A percentile compares a stretch with the other conserved stretches of the same genome.
phyloP scores from a whole-genome alignment of 2,329 filamentous ascomycete genomes.

The Ilyonectria sp. region DNA sequence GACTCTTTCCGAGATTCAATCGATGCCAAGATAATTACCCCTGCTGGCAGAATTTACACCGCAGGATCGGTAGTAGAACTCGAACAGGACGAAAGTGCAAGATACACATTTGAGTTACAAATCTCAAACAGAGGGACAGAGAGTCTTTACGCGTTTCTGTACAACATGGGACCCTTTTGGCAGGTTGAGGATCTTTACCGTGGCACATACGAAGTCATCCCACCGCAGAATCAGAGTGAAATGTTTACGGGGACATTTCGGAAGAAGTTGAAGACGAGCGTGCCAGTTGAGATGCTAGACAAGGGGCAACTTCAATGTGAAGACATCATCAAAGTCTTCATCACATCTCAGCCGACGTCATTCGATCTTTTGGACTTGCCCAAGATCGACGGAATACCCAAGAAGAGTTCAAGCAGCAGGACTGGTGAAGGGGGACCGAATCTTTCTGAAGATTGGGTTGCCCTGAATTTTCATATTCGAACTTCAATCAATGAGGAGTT shows the following conservation, averaged over 20 bases:
- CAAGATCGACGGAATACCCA: slow-evolving; percentile 4
- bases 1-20: background rate
- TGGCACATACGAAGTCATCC: background rate
- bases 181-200: slow-evolving; percentile 6
- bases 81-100: background rate
- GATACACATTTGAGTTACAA: slow-evolving; percentile 1
- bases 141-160: slow-evolving; percentile 15
- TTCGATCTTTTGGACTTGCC: slow-evolving; percentile 30
- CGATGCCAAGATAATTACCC: background rate
- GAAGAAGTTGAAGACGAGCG: slow-evolving; percentile 23
- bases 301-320: background rate
- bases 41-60: background rate
- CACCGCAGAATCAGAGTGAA: background rate
- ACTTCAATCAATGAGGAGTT: no score
- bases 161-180: slow-evolving; percentile 18
- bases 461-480: no score
- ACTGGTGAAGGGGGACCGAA: no score
- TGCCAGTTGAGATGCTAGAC: slow-evolving; percentile 2
- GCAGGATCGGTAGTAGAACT: background rate
- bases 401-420: no score
- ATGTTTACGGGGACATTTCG: background rate
- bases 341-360: slow-evolving; percentile 35
- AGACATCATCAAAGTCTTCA: slow-evolving; percentile 31
- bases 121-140: background rate
- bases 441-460: no score